Evolutionary conservation across 2,329 filamentous ascomycete species (phyloP), one percentile per base, ranked within the genome.

Genomic region (Septoria petroselini): DNA sequence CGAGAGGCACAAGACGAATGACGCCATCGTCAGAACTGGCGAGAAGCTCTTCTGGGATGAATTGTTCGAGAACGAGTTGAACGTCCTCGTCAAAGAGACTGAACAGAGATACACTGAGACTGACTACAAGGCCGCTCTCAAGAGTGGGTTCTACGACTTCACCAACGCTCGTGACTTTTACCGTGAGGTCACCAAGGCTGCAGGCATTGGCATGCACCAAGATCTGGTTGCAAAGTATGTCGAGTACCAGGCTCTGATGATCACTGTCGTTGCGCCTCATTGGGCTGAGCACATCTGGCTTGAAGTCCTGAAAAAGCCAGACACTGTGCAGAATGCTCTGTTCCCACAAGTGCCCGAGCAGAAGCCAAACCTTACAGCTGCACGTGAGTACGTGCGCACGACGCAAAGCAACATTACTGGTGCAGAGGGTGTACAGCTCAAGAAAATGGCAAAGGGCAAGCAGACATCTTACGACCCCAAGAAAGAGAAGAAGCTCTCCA

Each of bases 231-330:
- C 81, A 61, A 81, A 84, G 60, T 98, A 93, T 71, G 83, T 95
- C 59, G 86, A 94, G 72, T 78, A 94, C 15, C 91, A 96, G 70
- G 84, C 87, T 38, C 78, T 95, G 42, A 77, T 96, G 64, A 74
- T 97, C 60, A 80, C 85, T 2, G 86, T 90, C 43, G 84, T 97
- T 55, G 85, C 91, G 2, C 91, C 93, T 51, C 93, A 98, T 72
- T 97, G 90, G 85, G 78, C 88, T 39, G 93, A 98, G 67, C 86
- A 95, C 71, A 83, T 98, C 66, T 97, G 90, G 89, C 81, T 86
- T 47, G 91, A 97, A 71, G 82, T 97, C 1, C 81, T 98, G 53
- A 82, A 86, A 67, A 90, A 84, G 74, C 69, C 80, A 29, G 73
- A 77, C 48, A 86, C 85, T 6, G 82, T 98, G 62, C 91, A 97